Conservation (phyloP, 495 filamentous ascomycete genomes). For the Pseudevernia furfuracea region DNA sequence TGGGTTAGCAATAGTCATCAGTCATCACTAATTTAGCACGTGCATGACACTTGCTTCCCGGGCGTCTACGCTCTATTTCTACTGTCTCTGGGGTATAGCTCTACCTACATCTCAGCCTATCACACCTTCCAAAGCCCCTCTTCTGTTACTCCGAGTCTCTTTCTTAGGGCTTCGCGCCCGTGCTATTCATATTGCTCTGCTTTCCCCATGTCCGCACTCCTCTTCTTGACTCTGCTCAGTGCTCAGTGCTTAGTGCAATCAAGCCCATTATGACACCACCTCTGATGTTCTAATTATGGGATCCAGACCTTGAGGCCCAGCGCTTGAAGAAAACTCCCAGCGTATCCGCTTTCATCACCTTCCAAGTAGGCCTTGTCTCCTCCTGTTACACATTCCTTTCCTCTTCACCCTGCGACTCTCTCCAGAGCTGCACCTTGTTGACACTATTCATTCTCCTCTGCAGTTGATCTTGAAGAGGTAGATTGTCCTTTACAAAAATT, state of each 20-base stretch:
- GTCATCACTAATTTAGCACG: background rate
- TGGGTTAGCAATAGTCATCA: no score
- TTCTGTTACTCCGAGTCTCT: background rate
- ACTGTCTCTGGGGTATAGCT: background rate
- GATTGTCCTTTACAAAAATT: background rate
- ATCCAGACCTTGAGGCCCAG: constrained; percentile 1
- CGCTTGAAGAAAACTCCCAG: constrained; percentile 12
- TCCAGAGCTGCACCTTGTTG: constrained; percentile 11
- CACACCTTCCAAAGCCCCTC: background rate
- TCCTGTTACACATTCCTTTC: constrained; percentile 6
- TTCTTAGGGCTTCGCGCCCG: constrained; percentile 12
- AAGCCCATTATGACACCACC: background rate
- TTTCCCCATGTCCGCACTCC: background rate
- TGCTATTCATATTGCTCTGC: constrained; percentile 2
- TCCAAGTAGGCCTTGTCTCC: constrained; percentile 10
- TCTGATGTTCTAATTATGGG: constrained; percentile 7
- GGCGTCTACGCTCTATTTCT: constrained; percentile 5
- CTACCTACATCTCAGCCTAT: background rate
- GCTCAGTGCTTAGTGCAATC: background rate
- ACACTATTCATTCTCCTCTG: background rate
- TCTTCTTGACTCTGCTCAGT: constrained; percentile 2
- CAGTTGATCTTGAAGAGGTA: constrained; percentile 4
- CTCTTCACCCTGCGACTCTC: constrained; percentile 5
- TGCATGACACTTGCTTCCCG: constrained; percentile 7
- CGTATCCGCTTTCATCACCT: constrained; percentile 7